Evolutionary conservation across 331 rosid genomes (phyloP), one percentile per base, ranked within the genome.

Genomic region (Rhamnella rubrinervis): DNA sequence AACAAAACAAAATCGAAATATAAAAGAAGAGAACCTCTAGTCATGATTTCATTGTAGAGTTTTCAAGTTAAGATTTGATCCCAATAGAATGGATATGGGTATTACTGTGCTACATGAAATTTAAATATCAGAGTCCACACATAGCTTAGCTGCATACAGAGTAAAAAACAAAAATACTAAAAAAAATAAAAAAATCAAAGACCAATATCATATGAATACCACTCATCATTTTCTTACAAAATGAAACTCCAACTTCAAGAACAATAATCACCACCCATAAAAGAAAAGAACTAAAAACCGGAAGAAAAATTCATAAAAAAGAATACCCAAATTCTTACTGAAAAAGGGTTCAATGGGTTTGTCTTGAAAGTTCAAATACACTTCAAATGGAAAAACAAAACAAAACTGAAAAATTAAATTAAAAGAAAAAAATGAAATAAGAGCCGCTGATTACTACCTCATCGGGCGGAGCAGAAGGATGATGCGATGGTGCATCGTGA

Each of bases 381-480:
- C 3, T 31, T 31, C 35, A 31, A 31, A 31, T 31, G 35, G 4
- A 5, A 31, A 31, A 31, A 4, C 5, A 31, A 31, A 31, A 31
- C 5, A 4, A 31, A 31, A 61, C 3, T 12, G 23, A 13, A 1
- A 20, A 44, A 13, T 59, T 47, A 46, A 64, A 37, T 18, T 7
- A 15, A 18, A 15, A 59, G 46, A 55, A 61, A 28, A 17, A 59
- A 12, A 19, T 44, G 23, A 26, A 59, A 52, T 39, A 5, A 61
- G 58, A 16, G 75, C 17, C 8, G 67, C 1, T 49, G 77, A 49
- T 61, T 18, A 44, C 14, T 75, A 93, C 96, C 96, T 90, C 96
- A 21, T 93, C 82, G 28, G 80, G 66, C 7, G 98, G 98, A 68
- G 98, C 95, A 44, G 79, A 72, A 68, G 98, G 98, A 72, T 88